A percentile compares a stretch with the other conserved stretches of the same genome.
phyloP scores from a whole-genome alignment of 805 yeast species.

The Brettanomyces custersianus region DNA sequence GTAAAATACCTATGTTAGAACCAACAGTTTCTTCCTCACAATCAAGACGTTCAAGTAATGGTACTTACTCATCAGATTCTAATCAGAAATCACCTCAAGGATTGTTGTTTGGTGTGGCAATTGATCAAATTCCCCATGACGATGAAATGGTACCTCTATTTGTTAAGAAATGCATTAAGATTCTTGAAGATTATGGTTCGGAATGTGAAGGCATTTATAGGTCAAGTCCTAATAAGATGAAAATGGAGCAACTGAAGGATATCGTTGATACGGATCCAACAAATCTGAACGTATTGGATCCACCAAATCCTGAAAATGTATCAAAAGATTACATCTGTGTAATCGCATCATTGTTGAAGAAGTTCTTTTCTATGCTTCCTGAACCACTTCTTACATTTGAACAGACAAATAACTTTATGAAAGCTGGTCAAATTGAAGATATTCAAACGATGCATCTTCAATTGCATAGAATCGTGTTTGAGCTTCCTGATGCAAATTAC shows the following conservation, averaged over 20 bases:
- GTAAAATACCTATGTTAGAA: neutral
- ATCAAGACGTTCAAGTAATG: too few species aligned
- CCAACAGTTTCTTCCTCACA: too few species aligned
- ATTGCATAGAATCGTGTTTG: conserved; percentile 80
- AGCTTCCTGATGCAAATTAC: conserved; percentile 89
- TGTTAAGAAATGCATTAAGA: conserved; percentile 80
- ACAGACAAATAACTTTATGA: conserved; percentile 52
- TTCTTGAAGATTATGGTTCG: conserved; percentile 77
- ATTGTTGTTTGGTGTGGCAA: conserved; percentile 68
- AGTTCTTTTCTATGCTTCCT: conserved; percentile 77
- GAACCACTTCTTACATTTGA: conserved; percentile 72
- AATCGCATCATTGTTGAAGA: conserved; percentile 81
- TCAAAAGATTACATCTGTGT: conserved; percentile 77
- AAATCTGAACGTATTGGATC: conserved; percentile 39
- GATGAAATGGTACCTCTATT: conserved; percentile 88
- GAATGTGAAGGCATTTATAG: conserved; percentile 87
- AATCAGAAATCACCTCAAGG: neutral
- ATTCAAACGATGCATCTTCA: conserved; percentile 52
- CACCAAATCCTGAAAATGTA: conserved; percentile 45
- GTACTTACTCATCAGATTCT: too few species aligned
- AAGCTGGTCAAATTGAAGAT: conserved; percentile 62
- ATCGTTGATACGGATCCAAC: conserved; percentile 71
- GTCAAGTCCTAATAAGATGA: conserved; percentile 67
- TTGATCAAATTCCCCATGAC: conserved; percentile 75
- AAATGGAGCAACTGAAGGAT: conserved; percentile 63